A percentile compares a stretch with the other conserved stretches of the same genome.
Conservation (phyloP, 2,329 filamentous ascomycete genomes). For the Monosporascus sp. region DNA sequence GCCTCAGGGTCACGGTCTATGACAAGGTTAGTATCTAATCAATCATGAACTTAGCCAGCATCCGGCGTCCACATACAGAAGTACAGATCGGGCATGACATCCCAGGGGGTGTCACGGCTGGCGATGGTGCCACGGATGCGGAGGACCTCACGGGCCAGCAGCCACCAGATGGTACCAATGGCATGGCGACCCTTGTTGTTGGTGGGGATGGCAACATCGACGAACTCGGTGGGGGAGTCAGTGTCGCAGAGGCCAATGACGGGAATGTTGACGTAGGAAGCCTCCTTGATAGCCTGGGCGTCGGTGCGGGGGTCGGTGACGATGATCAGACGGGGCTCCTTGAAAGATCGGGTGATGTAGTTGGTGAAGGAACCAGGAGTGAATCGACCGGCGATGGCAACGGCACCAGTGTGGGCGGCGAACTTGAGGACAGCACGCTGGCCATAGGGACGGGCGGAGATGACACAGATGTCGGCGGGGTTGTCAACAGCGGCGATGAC, state of each 20-base stretch:
- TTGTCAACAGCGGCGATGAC: constrained; percentile 99
- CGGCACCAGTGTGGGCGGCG: constrained; percentile 94
- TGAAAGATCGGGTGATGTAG: constrained; percentile 99
- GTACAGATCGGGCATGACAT: constrained; percentile 99
- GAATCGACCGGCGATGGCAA: constrained; percentile 98
- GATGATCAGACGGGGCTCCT: constrained; percentile 98
- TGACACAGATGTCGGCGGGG: constrained; percentile 98
- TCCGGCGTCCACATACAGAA: constrained; percentile 61
- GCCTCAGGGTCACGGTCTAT: constrained; percentile 95
- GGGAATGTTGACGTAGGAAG: constrained; percentile 99
- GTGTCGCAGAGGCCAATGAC: constrained; percentile 99
- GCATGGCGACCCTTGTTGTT: constrained; percentile 99
- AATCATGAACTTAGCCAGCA: background rate
- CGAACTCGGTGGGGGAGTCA: constrained; percentile 98
- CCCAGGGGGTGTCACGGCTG: constrained; percentile 95
- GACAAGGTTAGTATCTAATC: constrained; percentile 12
- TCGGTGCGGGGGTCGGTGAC: constrained; percentile 99
- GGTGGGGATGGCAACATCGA: constrained; percentile 99
- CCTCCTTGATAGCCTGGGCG: constrained; percentile 99
- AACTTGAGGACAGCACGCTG: constrained; percentile 99
- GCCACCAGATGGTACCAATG: constrained; percentile 98
- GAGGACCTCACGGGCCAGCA: constrained; percentile 99
- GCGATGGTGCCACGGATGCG: constrained; percentile 95
- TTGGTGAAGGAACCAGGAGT: constrained; percentile 99
- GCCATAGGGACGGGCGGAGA: constrained; percentile 98